Evolutionary conservation across 2,329 filamentous ascomycete species (phyloP).

Genomic region (Alternaria triticina): DNA sequence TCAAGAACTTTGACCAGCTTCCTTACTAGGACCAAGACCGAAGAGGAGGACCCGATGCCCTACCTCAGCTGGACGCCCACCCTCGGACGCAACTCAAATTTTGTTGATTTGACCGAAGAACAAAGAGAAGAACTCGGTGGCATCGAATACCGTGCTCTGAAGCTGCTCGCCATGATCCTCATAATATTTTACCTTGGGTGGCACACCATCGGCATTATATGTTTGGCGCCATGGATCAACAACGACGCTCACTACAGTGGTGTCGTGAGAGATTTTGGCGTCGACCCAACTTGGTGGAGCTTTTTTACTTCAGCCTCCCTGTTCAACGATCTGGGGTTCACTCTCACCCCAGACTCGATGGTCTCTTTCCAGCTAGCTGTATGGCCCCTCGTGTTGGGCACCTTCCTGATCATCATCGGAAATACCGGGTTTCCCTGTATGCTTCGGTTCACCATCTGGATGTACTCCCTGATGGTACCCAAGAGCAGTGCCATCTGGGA

Average conservation of each 20-base stretch:
- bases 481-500: constrained; percentile 78
- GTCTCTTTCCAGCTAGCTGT: constrained; percentile 80
- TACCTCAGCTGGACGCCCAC: constrained; percentile 96
- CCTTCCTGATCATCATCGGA: constrained; percentile 89
- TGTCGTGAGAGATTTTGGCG: constrained; percentile 66
- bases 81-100: constrained; percentile 89
- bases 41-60: constrained; percentile 67
- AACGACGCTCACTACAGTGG: constrained; percentile 63
- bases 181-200: constrained; percentile 83
- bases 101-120: constrained; percentile 84
- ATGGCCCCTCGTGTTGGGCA: constrained; percentile 76
- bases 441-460: constrained; percentile 92
- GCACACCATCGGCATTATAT: constrained; percentile 75
- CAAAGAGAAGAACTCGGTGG: constrained; percentile 94
- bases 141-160: constrained; percentile 92
- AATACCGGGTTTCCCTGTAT: constrained; percentile 96
- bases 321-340: constrained; percentile 95
- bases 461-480: constrained; percentile 70
- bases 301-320: constrained; percentile 87
- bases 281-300: constrained; percentile 84
- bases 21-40: constrained; percentile 60
- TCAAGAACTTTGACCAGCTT: constrained; percentile 66
- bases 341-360: constrained; percentile 93
- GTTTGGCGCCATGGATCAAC: constrained; percentile 81
- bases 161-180: constrained; percentile 81